Evolutionary conservation across 2,329 filamentous ascomycete genomes (phyloP).

Genomic region (Pseudofabraea citricarpa): DNA sequence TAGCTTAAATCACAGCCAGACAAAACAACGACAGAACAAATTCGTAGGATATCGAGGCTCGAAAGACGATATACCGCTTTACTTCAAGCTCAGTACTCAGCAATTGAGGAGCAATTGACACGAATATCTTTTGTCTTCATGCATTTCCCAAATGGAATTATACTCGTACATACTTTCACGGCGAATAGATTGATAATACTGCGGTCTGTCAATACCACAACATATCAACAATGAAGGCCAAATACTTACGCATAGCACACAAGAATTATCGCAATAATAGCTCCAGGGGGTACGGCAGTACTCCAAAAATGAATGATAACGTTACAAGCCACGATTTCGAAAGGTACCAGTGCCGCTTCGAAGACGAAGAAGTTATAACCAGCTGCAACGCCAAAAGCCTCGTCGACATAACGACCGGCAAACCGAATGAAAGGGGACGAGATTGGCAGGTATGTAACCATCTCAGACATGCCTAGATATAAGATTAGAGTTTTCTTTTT

Average conservation of each 20-base stretch:
- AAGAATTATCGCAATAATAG: constrained; percentile 56
- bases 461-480: constrained; percentile 66
- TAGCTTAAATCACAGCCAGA: too few relatives aligned
- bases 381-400: constrained; percentile 67
- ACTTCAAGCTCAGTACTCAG: too few relatives aligned
- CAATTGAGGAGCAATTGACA: too few relatives aligned
- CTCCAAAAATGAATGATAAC: constrained; percentile 61
- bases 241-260: constrained; percentile 26
- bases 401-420: constrained; percentile 69
- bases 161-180: too few relatives aligned
- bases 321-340: constrained; percentile 62
- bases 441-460: constrained; percentile 73
- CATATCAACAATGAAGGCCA: too few relatives aligned
- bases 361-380: constrained; percentile 74
- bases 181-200: constrained; percentile 60
- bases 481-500: constrained; percentile 55
- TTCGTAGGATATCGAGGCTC: too few relatives aligned
- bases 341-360: constrained; percentile 62
- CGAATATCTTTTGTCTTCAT: too few relatives aligned
- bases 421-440: constrained; percentile 76
- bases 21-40: too few relatives aligned
- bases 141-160: too few relatives aligned
- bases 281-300: constrained; percentile 52
- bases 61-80: too few relatives aligned
- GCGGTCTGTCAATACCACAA: constrained; percentile 66